Evolutionary conservation across 2,329 filamentous ascomycete species (phyloP).

Genomic region (Emericellopsis atlantica): DNA sequence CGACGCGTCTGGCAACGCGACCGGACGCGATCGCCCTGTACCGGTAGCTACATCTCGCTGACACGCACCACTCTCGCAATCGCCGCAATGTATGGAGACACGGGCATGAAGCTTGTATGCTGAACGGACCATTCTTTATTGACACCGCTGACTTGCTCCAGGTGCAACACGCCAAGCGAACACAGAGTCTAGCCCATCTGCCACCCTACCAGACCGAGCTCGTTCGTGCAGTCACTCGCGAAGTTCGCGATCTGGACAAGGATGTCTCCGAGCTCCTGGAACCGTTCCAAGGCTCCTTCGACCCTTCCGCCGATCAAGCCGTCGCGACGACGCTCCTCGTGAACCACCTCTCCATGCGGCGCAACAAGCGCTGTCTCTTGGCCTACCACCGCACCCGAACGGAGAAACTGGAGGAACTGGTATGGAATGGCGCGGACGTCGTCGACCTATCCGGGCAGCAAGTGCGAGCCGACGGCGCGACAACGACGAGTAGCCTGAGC

Average conservation of each 20-base stretch:
- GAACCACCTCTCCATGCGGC: conserved; percentile 86
- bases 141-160: conserved; percentile 20
- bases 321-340: conserved; percentile 82
- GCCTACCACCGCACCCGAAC: conserved; percentile 86
- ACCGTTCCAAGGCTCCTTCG: conserved; percentile 74
- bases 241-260: conserved; percentile 86
- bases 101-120: conserved; percentile 70
- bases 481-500: conserved; percentile 63
- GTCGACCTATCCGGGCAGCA: conserved; percentile 55
- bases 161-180: conserved; percentile 94
- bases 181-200: conserved; percentile 71
- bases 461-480: conserved; percentile 23
- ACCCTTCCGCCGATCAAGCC: conserved; percentile 70
- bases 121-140: background rate
- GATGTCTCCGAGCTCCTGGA: conserved; percentile 70
- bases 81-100: conserved; percentile 70
- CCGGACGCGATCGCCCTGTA: no score
- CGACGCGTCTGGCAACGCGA: no score
- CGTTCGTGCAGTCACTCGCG: conserved; percentile 74
- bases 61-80: background rate
- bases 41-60: background rate
- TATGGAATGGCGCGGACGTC: conserved; percentile 82
- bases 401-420: conserved; percentile 85
- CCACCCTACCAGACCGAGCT: conserved; percentile 89
- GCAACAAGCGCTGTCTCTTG: conserved; percentile 90